Base-by-base conservation (phyloP, 2,329 filamentous ascomycete genomes). In the Penicillium crustosum region DNA sequence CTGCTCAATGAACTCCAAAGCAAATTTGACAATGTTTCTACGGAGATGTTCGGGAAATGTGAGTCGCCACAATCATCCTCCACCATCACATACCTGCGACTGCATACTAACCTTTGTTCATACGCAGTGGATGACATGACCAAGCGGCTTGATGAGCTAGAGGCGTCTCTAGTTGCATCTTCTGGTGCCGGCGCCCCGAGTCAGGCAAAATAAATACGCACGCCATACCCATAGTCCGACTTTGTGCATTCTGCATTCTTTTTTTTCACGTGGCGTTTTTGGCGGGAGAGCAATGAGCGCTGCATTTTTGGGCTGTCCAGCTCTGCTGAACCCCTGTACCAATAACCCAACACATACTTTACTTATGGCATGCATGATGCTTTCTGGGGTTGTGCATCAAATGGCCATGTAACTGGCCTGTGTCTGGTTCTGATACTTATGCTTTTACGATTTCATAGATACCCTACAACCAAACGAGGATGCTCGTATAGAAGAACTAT, bases 41-140 rank as follows among this genome's bases (percentile, higher is more conserved):
- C 86, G 59, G 93, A 96, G 76, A 88, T 97, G 58, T 91, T 96
- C 67, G 85, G 89, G 38, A 96, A 96, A 78, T 90, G 92, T 96
- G 75, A 73, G 87, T 79, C 27, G 15, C 36, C 49, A 4, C 31
- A 43, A 31, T 21, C 5, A 15, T 25, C 6, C 12, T 17, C 15
- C 19, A 10, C 17, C 12, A 12, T 15, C 21, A 8, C 2, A 42
- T 47, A 19, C 33, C 4, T 33, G 13, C n/a, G 36, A 53, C 8
- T n/a, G 4, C 8, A n/a, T 8, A 49, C 25, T 36, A 36, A 54
- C 52, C 48, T n/a, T 41, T 49, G 8, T 15, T 9, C n/a, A 21
- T 52, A 43, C 15, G 27, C 60, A 96, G 92, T 97, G 89, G 93
- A 96, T 70, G 92, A 96, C 62, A 96, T 97, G 92, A 89, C 90